Evolutionary conservation across 345 rosid genomes (phyloP).

Genomic region (Salix arbutifolia): DNA sequence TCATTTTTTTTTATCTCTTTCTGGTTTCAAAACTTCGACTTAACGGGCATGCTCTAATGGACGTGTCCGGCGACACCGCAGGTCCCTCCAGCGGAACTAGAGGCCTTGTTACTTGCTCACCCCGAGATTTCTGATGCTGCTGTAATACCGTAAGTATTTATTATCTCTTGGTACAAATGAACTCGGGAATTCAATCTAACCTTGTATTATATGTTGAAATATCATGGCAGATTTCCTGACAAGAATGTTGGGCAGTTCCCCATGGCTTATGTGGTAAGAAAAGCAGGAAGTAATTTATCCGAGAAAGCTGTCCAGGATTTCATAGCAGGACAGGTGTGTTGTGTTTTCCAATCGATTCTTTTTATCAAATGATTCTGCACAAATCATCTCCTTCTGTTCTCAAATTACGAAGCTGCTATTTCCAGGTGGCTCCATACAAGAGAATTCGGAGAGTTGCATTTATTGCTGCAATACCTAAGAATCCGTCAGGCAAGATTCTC

Average conservation of each 20-base stretch:
- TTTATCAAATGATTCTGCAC: not conserved
- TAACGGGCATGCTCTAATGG: not conserved
- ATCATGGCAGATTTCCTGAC: constrained; percentile 62
- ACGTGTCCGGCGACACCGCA: constrained; percentile 15
- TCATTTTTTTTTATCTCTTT: not conserved
- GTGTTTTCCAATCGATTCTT: not conserved
- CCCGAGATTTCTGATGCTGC: constrained; percentile 70
- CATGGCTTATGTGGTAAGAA: constrained; percentile 76
- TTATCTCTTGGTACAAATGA: not conserved
- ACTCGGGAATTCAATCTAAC: not conserved
- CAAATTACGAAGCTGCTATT: not conserved
- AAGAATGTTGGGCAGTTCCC: constrained; percentile 79
- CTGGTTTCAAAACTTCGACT: not conserved
- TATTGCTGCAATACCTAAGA: constrained; percentile 61
- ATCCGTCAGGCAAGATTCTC: constrained; percentile 75
- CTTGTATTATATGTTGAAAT: not conserved
- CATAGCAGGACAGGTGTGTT: constrained; percentile 52
- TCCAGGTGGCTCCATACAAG: constrained; percentile 82
- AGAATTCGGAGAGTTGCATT: constrained; percentile 60
- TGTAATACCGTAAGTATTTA: constrained; percentile 65
- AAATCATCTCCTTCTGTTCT: not conserved
- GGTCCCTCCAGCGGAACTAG: constrained; percentile 95
- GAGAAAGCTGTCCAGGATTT: constrained; percentile 60
- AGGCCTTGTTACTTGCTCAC: constrained; percentile 72
- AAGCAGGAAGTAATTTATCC: constrained; percentile 44